These are phyloP conservation scores for Psilocybe sp. DNA, from an alignment of 768 basidiomycete species.

Conservation along the genomic window DNA sequence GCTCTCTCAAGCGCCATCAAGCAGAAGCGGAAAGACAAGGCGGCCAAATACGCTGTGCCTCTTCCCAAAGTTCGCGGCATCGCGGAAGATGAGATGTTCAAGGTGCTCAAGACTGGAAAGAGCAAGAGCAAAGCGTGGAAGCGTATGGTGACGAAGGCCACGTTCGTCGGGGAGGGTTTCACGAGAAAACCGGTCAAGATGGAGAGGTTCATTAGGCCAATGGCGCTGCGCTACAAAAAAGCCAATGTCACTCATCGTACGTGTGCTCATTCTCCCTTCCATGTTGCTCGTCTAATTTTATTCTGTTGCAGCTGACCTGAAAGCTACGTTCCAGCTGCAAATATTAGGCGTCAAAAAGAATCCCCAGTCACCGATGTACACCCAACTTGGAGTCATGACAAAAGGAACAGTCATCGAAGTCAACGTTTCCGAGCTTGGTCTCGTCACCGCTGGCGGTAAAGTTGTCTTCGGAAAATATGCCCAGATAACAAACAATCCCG, in stretches of 20 bases:
- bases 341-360: conserved; percentile 99
- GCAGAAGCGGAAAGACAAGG: conserved; percentile 98
- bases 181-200: conserved; percentile 98
- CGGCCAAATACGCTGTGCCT: conserved; percentile 96
- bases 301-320: conserved; percentile 73
- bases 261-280: conserved; percentile 18
- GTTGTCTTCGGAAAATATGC: conserved; percentile 93
- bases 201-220: conserved; percentile 96
- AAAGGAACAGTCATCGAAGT: conserved; percentile 99
- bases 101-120: conserved; percentile 97
- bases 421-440: conserved; percentile 96
- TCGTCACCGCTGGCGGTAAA: conserved; percentile 97
- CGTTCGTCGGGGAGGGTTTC: conserved; percentile 97
- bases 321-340: conserved; percentile 98
- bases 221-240: conserved; percentile 97
- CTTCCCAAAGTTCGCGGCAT: conserved; percentile 96
- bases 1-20: conserved; percentile 94
- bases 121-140: conserved; percentile 97
- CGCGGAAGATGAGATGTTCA: conserved; percentile 99
- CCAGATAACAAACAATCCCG: conserved; percentile 91
- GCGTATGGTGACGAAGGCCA: conserved; percentile 98
- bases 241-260: conserved; percentile 98
- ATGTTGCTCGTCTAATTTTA: conserved; percentile 1
- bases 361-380: conserved; percentile 98
- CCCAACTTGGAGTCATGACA: conserved; percentile 93